Evolutionary conservation across 257 asterid species (phyloP).

Genomic region (Solanum tarijense): DNA sequence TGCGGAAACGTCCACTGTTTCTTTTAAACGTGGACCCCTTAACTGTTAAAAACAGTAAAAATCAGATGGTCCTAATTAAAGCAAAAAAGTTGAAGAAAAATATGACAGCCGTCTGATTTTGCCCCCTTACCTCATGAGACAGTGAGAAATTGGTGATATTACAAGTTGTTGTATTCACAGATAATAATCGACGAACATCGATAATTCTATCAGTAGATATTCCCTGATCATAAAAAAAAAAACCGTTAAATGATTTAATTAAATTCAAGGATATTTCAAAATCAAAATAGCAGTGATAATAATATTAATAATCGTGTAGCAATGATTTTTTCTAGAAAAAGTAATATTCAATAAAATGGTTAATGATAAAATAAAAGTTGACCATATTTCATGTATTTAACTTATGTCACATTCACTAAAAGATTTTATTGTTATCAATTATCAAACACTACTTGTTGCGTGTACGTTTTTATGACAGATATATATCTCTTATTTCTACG

Average conservation of each 20-base stretch:
- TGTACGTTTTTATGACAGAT: not conserved
- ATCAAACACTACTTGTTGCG: not conserved
- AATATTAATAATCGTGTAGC: not conserved
- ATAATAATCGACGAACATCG: conserved; percentile 56
- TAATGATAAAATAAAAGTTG: not conserved
- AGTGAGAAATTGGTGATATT: conserved; percentile 57
- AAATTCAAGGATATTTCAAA: not conserved
- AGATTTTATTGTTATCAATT: not conserved
- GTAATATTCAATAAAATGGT: not conserved
- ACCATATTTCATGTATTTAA: not conserved
- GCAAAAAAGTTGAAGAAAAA: not conserved
- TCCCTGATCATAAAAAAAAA: conserved; percentile 32
- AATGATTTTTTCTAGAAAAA: not conserved
- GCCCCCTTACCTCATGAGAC: conserved; percentile 58
- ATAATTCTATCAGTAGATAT: conserved; percentile 80
- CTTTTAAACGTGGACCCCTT: conserved; percentile 81
- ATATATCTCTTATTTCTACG: not conserved
- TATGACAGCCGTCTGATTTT: not conserved
- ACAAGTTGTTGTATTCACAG: conserved; percentile 45
- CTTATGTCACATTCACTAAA: not conserved
- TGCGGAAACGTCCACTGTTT: conserved; percentile 88
- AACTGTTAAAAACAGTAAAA: conserved; percentile 26
- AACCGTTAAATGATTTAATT: too few species aligned
- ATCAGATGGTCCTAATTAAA: not conserved
- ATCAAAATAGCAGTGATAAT: not conserved